Base-by-base conservation (phyloP, 2,329 filamentous ascomycete genomes). In the Pyrenochaeta sp. region DNA sequence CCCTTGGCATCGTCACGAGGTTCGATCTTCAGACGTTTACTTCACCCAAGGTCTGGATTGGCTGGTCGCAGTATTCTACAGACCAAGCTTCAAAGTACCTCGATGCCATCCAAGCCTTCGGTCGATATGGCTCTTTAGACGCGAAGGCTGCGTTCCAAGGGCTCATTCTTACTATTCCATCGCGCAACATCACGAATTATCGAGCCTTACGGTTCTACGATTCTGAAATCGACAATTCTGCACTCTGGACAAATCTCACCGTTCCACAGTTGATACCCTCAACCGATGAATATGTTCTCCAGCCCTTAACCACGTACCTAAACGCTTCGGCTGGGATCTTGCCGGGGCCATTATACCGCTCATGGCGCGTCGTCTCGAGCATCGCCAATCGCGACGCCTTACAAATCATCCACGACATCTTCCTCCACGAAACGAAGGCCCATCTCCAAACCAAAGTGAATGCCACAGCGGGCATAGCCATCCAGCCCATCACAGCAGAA, bases 241-340 rank as follows among this genome's bases (percentile, higher is more conserved):
- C 20, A 9, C 47, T 37, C 2, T 60, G 57, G n/a, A 49, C 55
- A 15, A 61, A 61, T 28, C 59, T 61, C 26, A 61, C 53, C 6
- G 48, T 55, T 2, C 58, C 55, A 3, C 42, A 34, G 11, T 30
- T 62, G 2, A 29, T 43, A 2, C 49, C 57, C 2, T 28, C 55
- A 9, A 45, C 51, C 13, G 51, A 60, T 23, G 47, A 47, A 13
- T 53, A 57, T 14, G 22, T 43, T 7, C 19, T 51, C 5, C 58
- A 51, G 24, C 36, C 52, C 1, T 27, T 55, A 2, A 36, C 52
- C 2, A 43, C 56, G 24, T 53, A 54, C 19, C 47, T 51, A 7
- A 30, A 46, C 19, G 35, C 43, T 3, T 49, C 48, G 28, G 49
- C 48, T 26, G 38, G 42, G 5, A 32, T 56, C 7, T 36, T 54